Percentiles rank a stretch among this genome's conserved stretches.
These are phyloP conservation scores for Amylostereum chailletii DNA, from an alignment of 1,284 basidiomycete genomes.

Conservation along the genomic window DNA sequence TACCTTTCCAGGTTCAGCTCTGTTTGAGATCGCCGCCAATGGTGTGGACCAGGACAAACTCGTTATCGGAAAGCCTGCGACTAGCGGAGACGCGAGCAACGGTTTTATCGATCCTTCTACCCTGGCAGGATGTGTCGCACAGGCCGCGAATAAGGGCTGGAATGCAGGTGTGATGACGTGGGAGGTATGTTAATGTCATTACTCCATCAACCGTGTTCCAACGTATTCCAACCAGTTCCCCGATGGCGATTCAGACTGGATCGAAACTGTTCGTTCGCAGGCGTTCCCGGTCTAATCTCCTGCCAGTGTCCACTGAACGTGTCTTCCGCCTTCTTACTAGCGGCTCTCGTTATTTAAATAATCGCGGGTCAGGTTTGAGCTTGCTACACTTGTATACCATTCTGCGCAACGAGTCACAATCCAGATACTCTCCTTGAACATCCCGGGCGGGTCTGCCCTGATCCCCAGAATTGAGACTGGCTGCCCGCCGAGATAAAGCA, in stretches of 20 bases:
- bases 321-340: no score
- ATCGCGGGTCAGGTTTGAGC: no score
- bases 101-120: conserved; percentile 47
- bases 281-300: conserved; percentile 6
- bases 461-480: no score
- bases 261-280: conserved; percentile 29
- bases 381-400: no score
- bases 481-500: no score
- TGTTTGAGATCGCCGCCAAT: conserved; percentile 57
- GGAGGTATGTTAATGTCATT: conserved; percentile 24
- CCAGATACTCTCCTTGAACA: no score
- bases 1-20: conserved; percentile 36
- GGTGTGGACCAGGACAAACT: conserved; percentile 42
- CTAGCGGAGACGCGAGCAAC: conserved; percentile 40
- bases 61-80: conserved; percentile 59
- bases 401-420: no score
- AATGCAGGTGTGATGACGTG: conserved; percentile 44
- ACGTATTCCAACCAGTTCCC: conserved; percentile 22
- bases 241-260: conserved; percentile 40
- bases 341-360: no score
- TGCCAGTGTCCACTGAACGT: no score
- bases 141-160: conserved; percentile 51
- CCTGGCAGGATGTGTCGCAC: conserved; percentile 44
- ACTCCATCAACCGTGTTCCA: background rate
- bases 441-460: no score